These are phyloP conservation scores for Durotheca rogersii DNA, from an alignment of 495 filamentous ascomycete genomes.

Conservation along the genomic window DNA sequence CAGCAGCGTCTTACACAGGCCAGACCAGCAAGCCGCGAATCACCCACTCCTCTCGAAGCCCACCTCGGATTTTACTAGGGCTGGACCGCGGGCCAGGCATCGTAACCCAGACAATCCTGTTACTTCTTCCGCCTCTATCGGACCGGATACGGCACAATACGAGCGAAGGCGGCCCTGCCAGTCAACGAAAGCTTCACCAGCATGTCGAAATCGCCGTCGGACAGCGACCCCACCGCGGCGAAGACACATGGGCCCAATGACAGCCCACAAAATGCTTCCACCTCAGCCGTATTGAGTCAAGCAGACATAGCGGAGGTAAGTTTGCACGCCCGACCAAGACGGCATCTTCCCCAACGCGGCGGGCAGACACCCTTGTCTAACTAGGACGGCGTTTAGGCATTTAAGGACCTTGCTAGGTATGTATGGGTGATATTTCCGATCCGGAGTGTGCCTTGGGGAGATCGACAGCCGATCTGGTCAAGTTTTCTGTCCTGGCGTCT, in stretches of 20 bases:
- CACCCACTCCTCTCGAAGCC: slow-evolving; percentile 6
- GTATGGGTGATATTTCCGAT: slow-evolving; percentile 13
- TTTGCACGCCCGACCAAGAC: slow-evolving; percentile 5
- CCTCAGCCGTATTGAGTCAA: slow-evolving; percentile 17
- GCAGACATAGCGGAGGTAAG: slow-evolving; percentile 37
- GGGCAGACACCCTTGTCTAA: slow-evolving; percentile 15
- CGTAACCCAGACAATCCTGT: too few relatives aligned
- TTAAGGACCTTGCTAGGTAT: slow-evolving; percentile 51
- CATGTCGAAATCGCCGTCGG: slow-evolving; percentile 25
- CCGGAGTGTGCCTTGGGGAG: slow-evolving; percentile 2
- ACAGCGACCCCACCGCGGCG: slow-evolving; percentile 7
- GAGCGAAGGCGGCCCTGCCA: background rate
- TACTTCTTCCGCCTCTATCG: background rate
- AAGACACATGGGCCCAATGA: slow-evolving; percentile 11
- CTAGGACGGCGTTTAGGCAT: slow-evolving; percentile 40
- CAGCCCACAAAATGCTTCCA: background rate
- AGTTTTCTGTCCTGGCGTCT: slow-evolving; percentile 8
- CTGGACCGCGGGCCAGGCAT: slow-evolving; percentile 1
- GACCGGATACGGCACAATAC: background rate
- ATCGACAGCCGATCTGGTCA: slow-evolving; percentile 22
- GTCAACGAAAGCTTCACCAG: background rate
- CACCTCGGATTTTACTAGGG: slow-evolving; percentile 17
- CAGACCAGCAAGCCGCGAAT: too few relatives aligned
- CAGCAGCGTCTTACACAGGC: too few relatives aligned
- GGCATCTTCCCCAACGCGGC: background rate